Conservation (phyloP, 2,329 filamentous ascomycete species). For the Ophiocordyceps camponoti-leonardi region DNA sequence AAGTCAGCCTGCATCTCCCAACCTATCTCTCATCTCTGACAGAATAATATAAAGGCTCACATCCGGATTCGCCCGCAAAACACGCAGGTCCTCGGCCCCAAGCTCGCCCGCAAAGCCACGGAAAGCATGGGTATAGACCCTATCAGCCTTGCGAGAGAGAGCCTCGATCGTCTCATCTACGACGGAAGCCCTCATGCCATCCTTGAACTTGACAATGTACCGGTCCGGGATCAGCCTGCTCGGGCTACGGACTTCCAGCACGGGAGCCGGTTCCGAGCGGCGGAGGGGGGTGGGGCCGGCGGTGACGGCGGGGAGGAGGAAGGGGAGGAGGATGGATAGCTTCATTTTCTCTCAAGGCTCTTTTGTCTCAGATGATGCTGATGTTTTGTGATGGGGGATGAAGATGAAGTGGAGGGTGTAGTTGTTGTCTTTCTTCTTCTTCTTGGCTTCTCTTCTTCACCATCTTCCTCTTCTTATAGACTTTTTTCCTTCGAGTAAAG, state of each 20-base stretch:
- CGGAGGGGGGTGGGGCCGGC: constrained; percentile 4
- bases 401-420: too few species aligned
- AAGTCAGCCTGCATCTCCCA: too few species aligned
- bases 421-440: too few species aligned
- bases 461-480: too few species aligned
- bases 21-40: too few species aligned
- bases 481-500: too few species aligned
- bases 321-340: constrained; percentile 5
- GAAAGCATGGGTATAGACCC: constrained; percentile 7
- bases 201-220: constrained; percentile 12
- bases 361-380: too few species aligned
- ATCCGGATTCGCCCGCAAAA: constrained; percentile 6
- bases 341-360: too few species aligned
- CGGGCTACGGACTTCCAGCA: constrained; percentile 5
- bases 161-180: constrained; percentile 3
- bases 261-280: constrained; percentile 9
- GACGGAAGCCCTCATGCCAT: constrained; percentile 1
- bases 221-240: constrained; percentile 7
- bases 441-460: too few species aligned
- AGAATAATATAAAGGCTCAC: constrained; percentile 2
- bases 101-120: constrained; percentile 9
- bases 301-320: constrained; percentile 6
- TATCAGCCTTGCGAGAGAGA: constrained; percentile 7
- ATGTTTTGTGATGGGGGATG: too few species aligned
- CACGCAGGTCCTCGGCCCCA: constrained; percentile 3